These are phyloP conservation scores for Endogone sp. DNA, from an alignment of 192 early-diverging fungal genomes.

Conservation along the genomic window DNA sequence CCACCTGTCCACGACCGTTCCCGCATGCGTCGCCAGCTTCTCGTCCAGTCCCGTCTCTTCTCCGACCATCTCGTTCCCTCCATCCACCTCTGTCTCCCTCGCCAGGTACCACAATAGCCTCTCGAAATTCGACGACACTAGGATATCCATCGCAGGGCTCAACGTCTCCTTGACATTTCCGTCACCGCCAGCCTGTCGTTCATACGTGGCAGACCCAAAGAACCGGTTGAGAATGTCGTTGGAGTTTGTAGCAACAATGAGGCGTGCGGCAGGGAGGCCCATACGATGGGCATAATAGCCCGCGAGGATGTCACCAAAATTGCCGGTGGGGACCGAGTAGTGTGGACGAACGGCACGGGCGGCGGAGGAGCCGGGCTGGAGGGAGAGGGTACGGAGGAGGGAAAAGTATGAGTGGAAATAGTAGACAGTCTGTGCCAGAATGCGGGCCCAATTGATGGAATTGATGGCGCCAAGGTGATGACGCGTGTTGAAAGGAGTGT, in stretches of 20 bases:
- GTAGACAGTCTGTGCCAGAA: conserved; percentile 93
- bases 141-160: conserved; percentile 97
- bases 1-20: conserved; percentile 60
- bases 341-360: conserved; percentile 44
- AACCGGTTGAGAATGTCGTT: conserved; percentile 98
- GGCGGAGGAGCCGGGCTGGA: conserved; percentile 35
- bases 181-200: conserved; percentile 59
- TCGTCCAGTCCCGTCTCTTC: conserved; percentile 28
- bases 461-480: conserved; percentile 92
- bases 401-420: conserved; percentile 93
- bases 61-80: conserved; percentile 21
- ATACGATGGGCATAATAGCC: conserved; percentile 89
- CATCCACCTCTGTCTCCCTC: conserved; percentile 46
- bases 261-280: conserved; percentile 81
- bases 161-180: conserved; percentile 67
- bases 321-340: conserved; percentile 94
- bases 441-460: conserved; percentile 99
- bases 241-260: conserved; percentile 93
- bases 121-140: conserved; percentile 97
- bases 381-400: conserved; percentile 43
- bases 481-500: conserved; percentile 64
- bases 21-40: conserved; percentile 37
- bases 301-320: conserved; percentile 95
- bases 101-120: conserved; percentile 92
- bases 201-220: conserved; percentile 80